These are phyloP conservation scores for Hymenoscyphus albidus DNA, from an alignment of 2,329 filamentous ascomycete species.

Conservation along the genomic window DNA sequence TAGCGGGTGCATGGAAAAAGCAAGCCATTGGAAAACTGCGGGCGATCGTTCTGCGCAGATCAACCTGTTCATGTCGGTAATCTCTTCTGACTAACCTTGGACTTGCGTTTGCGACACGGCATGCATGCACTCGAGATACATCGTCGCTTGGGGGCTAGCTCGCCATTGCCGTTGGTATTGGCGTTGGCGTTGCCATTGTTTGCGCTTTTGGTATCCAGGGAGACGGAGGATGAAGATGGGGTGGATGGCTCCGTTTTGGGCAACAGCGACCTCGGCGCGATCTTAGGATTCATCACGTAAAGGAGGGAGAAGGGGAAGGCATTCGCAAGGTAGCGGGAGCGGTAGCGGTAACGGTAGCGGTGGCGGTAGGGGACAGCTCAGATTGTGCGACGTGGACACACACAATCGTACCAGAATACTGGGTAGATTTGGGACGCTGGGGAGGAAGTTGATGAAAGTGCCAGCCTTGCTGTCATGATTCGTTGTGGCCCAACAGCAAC, in stretches of 20 bases:
- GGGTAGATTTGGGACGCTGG: not conserved
- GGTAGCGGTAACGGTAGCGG: not conserved
- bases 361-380: too few species aligned
- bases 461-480: not conserved
- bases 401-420: not conserved
- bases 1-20: not conserved
- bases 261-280: not conserved
- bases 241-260: not conserved
- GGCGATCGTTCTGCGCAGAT: not conserved
- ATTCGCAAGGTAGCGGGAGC: not conserved
- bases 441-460: not conserved
- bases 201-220: not conserved
- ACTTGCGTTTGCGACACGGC: conserved; percentile 26
- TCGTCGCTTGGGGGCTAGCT: not conserved
- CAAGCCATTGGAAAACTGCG: not conserved
- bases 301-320: not conserved
- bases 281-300: conserved; percentile 1
- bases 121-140: conserved; percentile 19
- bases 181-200: not conserved
- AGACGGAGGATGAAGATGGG: not conserved
- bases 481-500: not conserved
- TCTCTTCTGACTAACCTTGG: conserved; percentile 18
- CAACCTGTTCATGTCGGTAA: too few species aligned
- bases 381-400: not conserved
- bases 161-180: not conserved